A percentile compares a stretch with the other conserved stretches of the same genome.
Evolutionary conservation across 2,329 filamentous ascomycete species (phyloP).

Genomic region (Cercospora sesami): DNA sequence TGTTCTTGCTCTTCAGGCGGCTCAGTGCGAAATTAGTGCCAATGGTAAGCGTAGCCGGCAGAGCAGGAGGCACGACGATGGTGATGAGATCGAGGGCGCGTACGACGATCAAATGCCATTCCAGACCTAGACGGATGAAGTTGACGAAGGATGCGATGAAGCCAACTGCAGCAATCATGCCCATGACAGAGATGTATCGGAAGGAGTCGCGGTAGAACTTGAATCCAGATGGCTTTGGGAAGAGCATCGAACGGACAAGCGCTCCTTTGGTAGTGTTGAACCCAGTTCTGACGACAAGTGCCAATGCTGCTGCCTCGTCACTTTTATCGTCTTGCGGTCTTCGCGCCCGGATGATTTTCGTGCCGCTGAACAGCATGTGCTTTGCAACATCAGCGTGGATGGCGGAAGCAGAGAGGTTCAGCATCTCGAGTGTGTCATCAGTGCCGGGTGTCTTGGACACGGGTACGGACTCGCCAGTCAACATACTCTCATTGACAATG

Average conservation of each 20-base stretch:
- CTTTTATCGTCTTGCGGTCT: slow-evolving; percentile 82
- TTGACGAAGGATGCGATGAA: slow-evolving; percentile 92
- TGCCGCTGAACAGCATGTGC: slow-evolving; percentile 91
- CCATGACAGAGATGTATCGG: slow-evolving; percentile 97
- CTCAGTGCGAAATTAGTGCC: slow-evolving; percentile 92
- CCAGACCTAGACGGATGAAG: slow-evolving; percentile 79
- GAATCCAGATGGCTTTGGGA: slow-evolving; percentile 96
- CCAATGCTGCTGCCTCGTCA: slow-evolving; percentile 86
- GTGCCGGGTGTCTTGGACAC: slow-evolving; percentile 88
- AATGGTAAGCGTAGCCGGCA: slow-evolving; percentile 93
- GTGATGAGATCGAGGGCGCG: slow-evolving; percentile 93
- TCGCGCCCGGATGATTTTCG: slow-evolving; percentile 88
- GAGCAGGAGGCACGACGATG: slow-evolving; percentile 91
- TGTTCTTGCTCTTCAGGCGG: slow-evolving; percentile 81
- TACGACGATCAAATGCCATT: slow-evolving; percentile 88
- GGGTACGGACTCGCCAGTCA: slow-evolving; percentile 94
- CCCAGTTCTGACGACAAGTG: slow-evolving; percentile 88
- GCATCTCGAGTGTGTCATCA: slow-evolving; percentile 71
- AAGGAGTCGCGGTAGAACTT: slow-evolving; percentile 98
- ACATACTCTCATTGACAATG: slow-evolving; percentile 99
- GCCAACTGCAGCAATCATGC: slow-evolving; percentile 75
- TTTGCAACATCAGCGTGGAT: slow-evolving; percentile 80
- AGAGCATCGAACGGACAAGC: slow-evolving; percentile 94
- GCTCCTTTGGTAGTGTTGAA: slow-evolving; percentile 98
- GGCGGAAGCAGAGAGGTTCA: slow-evolving; percentile 78